Evolutionary conservation across 148 eudicot genomes (phyloP).

Genomic region (Vaccinium macrocarpon): DNA sequence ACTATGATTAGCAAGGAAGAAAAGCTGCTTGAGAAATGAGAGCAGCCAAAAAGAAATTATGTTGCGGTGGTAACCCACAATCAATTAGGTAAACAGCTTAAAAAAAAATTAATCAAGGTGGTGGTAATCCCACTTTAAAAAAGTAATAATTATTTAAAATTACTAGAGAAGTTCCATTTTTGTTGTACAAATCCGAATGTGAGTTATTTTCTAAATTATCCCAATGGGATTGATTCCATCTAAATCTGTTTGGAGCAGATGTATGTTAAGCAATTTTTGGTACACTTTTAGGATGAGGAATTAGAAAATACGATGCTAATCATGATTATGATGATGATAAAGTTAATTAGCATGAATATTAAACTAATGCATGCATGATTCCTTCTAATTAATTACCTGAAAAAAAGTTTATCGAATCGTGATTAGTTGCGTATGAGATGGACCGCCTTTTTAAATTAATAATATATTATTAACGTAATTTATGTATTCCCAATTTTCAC

Average conservation of each 20-base stretch:
- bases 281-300: background rate
- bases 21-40: slow-evolving; percentile 20
- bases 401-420: background rate
- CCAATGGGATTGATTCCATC: too few species aligned
- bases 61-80: slow-evolving; percentile 27
- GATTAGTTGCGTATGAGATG: background rate
- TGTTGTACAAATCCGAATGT: background rate
- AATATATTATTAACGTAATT: background rate
- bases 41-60: slow-evolving; percentile 24
- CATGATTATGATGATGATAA: background rate
- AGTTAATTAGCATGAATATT: background rate
- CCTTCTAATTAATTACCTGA: background rate
- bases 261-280: background rate
- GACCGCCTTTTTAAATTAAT: background rate
- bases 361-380: background rate
- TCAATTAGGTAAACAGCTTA: background rate
- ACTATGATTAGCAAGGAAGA: background rate
- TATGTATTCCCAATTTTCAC: background rate
- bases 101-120: background rate
- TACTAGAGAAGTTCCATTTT: background rate
- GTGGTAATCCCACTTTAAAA: slow-evolving; percentile 16
- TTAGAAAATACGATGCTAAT: background rate
- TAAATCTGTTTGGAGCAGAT: background rate
- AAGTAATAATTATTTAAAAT: slow-evolving; percentile 1
- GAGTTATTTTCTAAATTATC: slow-evolving; percentile 7